Evolutionary conservation across 164 flowering plant genomes (phyloP).

Genomic region (Cinnamomum chago): DNA sequence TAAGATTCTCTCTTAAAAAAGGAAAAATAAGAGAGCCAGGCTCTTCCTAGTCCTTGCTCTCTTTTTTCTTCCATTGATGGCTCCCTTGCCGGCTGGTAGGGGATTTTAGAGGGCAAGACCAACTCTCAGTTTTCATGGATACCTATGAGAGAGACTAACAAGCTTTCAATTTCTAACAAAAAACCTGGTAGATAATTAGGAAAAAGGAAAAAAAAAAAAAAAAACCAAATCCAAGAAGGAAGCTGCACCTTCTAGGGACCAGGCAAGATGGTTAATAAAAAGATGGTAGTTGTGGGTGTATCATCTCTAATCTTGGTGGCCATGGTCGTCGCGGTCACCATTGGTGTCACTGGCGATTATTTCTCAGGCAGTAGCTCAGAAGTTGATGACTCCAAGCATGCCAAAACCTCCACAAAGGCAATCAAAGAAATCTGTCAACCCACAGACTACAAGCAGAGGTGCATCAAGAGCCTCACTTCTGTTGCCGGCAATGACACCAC

Average conservation of each 20-base stretch:
- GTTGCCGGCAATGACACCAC: constrained; percentile 33
- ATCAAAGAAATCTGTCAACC: constrained; percentile 49
- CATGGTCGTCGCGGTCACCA: constrained; percentile 49
- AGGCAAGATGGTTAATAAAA: constrained; percentile 24
- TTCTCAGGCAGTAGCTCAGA: neutral
- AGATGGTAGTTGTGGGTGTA: constrained; percentile 30
- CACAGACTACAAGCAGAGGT: constrained; percentile 50
- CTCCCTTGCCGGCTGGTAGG: constrained; percentile 13
- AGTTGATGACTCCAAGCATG: neutral
- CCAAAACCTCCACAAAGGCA: constrained; percentile 41
- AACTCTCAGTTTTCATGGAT: neutral
- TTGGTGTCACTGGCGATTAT: constrained; percentile 17
- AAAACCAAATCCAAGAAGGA: neutral
- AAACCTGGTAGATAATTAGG: neutral
- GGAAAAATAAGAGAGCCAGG: neutral
- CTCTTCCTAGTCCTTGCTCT: neutral
- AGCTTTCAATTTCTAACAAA: neutral
- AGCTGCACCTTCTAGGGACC: neutral
- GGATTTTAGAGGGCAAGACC: neutral
- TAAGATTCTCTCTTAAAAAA: neutral
- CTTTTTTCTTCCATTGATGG: constrained; percentile 3
- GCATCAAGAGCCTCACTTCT: constrained; percentile 31
- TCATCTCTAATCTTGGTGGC: constrained; percentile 49
- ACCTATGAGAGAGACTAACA: neutral
- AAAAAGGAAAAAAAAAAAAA: constrained; percentile 2